Evolutionary conservation across 768 basidiomycete species (phyloP), one percentile per base, ranked within the genome.

Genomic region (Postia placenta): DNA sequence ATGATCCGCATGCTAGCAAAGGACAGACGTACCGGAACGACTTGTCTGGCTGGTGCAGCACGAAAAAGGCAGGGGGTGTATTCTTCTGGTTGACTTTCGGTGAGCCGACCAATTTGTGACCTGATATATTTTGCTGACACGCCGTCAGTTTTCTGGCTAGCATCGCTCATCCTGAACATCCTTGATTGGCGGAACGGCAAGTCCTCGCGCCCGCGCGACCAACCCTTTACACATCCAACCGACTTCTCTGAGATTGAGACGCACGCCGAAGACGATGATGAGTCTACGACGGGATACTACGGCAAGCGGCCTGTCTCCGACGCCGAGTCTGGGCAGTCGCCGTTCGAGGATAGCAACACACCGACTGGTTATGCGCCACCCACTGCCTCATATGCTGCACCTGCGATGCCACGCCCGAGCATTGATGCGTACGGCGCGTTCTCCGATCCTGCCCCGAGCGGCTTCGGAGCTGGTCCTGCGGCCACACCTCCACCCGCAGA

Each of bases 391-490:
- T 54, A 66, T 33, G 50, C 58, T 3, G 35, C 48, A 4, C 43
- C 52, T n/a, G 50, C 49, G 1, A 26, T 44, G 20, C 56, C 60
- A 5, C 60, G 54, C 42, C 81, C 79, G 6, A 90, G 86, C 55
- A 80, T 93, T 68, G 92, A 94, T 57, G 81, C 82, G 14, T 93
- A 94, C 59, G 92, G 92, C 41, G 92, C 91, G 22, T 95, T 93
- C 68, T 86, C 84, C 0, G 92, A 93, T 59, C 88, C 90, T 35
- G 79, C 89, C 0, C 90, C 92, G 1, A 79, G 73, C 49, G 90
- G 87, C 20, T 92, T 84, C 56, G 79, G 73, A 40, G 67, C 67
- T 23, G 52, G 57, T 2, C 59, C 73, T 14, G 51, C 66, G 9
- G 60, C 73, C 7, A 55, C 56, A 28, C 49, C 45, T 2, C 54